A percentile compares a stretch with the other conserved stretches of the same genome.
These are phyloP conservation scores for Amphichorda felina DNA, from an alignment of 2,329 filamentous ascomycete genomes.

Conservation along the genomic window DNA sequence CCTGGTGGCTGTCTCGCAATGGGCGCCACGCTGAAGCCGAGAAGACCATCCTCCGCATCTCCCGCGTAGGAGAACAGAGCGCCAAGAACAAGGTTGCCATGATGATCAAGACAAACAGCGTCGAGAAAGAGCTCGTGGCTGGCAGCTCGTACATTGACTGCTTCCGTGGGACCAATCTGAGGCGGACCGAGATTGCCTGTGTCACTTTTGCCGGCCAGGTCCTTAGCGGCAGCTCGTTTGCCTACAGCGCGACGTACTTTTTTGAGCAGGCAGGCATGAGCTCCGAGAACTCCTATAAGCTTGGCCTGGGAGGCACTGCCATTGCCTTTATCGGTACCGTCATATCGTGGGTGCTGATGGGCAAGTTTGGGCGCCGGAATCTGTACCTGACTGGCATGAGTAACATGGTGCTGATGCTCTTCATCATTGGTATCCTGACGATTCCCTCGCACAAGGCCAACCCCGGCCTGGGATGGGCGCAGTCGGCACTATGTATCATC, in stretches of 20 bases:
- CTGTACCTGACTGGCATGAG: conserved; percentile 22
- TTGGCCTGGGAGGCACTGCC: conserved; percentile 12
- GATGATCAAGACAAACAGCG: conserved; percentile 36
- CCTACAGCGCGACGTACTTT: conserved; percentile 23
- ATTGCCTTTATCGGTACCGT: conserved; percentile 24
- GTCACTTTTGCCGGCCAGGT: conserved; percentile 33
- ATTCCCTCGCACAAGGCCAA: conserved; percentile 17
- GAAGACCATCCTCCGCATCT: conserved; percentile 24
- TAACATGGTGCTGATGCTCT: conserved; percentile 19
- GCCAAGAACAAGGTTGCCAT: conserved; percentile 27
- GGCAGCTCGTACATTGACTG: conserved; percentile 33
- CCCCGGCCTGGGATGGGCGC: conserved; percentile 14
- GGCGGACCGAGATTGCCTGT: conserved; percentile 32
- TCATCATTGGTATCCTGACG: conserved; percentile 23
- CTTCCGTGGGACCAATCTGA: conserved; percentile 32
- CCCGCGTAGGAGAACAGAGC: conserved; percentile 20
- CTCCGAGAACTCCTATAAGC: conserved; percentile 9
- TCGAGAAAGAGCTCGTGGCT: conserved; percentile 25
- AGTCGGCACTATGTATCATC: conserved; percentile 21
- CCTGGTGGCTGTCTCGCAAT: conserved; percentile 29
- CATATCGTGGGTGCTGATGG: conserved; percentile 22
- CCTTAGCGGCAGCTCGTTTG: conserved; percentile 28
- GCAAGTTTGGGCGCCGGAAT: conserved; percentile 22
- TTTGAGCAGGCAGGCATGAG: conserved; percentile 23
- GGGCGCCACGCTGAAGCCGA: conserved; percentile 18